These are phyloP conservation scores for Xylaria flabelliformis DNA, from an alignment of 495 filamentous ascomycete genomes.

Conservation along the genomic window DNA sequence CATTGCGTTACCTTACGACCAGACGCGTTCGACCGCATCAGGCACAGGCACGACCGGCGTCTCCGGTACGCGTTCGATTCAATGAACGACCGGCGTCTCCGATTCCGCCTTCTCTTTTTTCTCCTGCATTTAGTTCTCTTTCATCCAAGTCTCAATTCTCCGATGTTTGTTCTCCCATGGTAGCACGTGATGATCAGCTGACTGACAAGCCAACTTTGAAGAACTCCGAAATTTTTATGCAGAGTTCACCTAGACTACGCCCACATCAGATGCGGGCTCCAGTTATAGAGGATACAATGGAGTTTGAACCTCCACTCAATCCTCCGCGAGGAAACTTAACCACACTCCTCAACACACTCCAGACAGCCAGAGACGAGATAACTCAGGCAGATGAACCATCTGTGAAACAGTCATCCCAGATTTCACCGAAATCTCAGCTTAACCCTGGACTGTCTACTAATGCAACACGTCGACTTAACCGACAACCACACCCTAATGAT, in stretches of 20 bases:
- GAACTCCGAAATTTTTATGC: slow-evolving; percentile 23
- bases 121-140: neutral
- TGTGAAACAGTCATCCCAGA: slow-evolving; percentile 28
- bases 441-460: slow-evolving; percentile 28
- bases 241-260: slow-evolving; percentile 34
- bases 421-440: slow-evolving; percentile 32
- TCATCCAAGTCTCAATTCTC: neutral
- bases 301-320: slow-evolving; percentile 22
- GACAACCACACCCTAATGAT: slow-evolving; percentile 23
- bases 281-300: slow-evolving; percentile 27
- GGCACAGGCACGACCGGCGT: neutral
- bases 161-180: slow-evolving; percentile 21
- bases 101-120: neutral
- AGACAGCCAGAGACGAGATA: slow-evolving; percentile 36
- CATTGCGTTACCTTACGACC: slow-evolving; percentile 3
- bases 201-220: slow-evolving; percentile 8
- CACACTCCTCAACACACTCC: slow-evolving; percentile 38
- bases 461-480: slow-evolving; percentile 27
- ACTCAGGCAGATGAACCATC: slow-evolving; percentile 32
- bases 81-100: neutral
- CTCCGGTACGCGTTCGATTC: neutral
- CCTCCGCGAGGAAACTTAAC: slow-evolving; percentile 37
- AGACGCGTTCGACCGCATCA: slow-evolving; percentile 11
- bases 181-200: neutral
- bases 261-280: slow-evolving; percentile 21